These are phyloP conservation scores for Tetradesmus lagerheimii DNA, from an alignment of 139 green algal species.

Conservation along the genomic window DNA sequence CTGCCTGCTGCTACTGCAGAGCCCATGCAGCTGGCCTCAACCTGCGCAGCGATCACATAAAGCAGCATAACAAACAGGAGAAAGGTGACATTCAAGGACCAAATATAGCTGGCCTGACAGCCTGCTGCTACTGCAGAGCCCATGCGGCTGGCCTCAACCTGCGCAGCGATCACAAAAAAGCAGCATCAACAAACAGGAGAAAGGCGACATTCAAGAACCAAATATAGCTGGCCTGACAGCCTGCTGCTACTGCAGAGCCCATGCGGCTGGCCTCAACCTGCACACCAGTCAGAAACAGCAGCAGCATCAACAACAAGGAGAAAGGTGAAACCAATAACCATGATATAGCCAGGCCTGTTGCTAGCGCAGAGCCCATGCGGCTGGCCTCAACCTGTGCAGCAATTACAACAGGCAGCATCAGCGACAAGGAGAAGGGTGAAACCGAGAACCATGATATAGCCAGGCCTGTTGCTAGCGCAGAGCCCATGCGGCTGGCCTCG, in stretches of 20 bases:
- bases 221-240: not conserved
- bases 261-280: not conserved
- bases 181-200: not conserved
- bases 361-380: not conserved
- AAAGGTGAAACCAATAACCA: no score
- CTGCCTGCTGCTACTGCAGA: not conserved
- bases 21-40: not conserved
- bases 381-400: slow-evolving; percentile 9
- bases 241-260: not conserved
- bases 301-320: not conserved
- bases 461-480: not conserved
- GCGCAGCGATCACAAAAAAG: not conserved
- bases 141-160: not conserved
- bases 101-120: not conserved
- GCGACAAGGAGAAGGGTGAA: not conserved
- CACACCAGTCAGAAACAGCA: not conserved
- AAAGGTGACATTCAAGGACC: no score
- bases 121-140: not conserved
- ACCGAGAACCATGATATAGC: no score
- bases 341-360: not conserved
- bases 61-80: not conserved
- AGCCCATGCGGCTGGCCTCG: not conserved
- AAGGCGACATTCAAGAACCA: no score
- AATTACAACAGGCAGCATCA: not conserved
- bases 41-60: not conserved